Percentiles rank a stretch among this genome's conserved stretches.
Evolutionary conservation across 192 early-diverging fungal species (phyloP).

Genomic region (Coemansia asiatica): DNA sequence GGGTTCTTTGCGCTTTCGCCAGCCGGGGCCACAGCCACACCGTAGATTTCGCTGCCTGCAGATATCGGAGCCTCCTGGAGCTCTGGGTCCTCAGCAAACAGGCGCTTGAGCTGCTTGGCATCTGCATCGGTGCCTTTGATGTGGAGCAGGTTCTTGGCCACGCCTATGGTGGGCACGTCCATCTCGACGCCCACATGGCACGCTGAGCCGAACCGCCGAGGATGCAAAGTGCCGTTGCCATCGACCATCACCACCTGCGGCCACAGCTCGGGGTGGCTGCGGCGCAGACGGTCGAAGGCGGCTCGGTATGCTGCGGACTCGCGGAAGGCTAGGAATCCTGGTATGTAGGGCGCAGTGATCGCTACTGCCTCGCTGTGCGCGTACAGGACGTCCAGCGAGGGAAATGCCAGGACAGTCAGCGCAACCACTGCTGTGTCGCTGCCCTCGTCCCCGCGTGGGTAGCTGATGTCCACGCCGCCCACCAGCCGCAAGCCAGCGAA

Average conservation of each 20-base stretch:
- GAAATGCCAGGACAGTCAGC: constrained; percentile 70
- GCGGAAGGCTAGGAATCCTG: constrained; percentile 91
- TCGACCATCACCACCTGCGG: constrained; percentile 85
- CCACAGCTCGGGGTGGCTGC: constrained; percentile 55
- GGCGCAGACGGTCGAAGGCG: constrained; percentile 60
- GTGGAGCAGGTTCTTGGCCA: constrained; percentile 87
- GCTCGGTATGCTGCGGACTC: constrained; percentile 67
- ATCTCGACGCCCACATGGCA: constrained; percentile 76
- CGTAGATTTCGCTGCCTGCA: constrained; percentile 52
- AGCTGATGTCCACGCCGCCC: constrained; percentile 80
- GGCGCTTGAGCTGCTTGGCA: constrained; percentile 58
- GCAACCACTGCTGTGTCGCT: constrained; percentile 68
- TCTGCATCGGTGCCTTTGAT: constrained; percentile 59
- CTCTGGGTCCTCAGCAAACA: constrained; percentile 33
- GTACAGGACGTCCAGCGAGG: constrained; percentile 69
- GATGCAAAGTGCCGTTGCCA: constrained; percentile 87
- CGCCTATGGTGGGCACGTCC: constrained; percentile 78
- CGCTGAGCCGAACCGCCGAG: constrained; percentile 83
- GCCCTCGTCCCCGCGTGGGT: constrained; percentile 56
- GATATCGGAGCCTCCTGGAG: constrained; percentile 54
- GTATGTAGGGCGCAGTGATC: constrained; percentile 77
- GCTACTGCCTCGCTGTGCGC: constrained; percentile 57
- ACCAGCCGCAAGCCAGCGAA: constrained; percentile 57
- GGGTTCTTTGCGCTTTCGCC: constrained; percentile 64
- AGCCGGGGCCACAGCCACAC: constrained; percentile 57